Evolutionary conservation across 257 asterid genomes (phyloP), one percentile per base, ranked within the genome.

Genomic region (Hygrophila difformis): DNA sequence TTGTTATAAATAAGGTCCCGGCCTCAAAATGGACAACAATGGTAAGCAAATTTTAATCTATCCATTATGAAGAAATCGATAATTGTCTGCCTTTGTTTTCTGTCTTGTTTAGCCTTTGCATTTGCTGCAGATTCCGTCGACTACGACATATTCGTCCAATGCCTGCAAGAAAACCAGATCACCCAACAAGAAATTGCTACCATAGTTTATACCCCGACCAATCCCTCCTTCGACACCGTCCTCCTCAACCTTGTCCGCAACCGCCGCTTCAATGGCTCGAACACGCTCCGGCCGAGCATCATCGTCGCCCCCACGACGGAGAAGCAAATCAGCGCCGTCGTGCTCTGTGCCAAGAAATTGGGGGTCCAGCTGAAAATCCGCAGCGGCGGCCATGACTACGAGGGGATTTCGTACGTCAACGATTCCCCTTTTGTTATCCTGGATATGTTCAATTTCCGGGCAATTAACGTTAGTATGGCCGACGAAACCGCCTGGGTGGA

Each of bases 371-470:
- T 77, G 19, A 77, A 63, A 45, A 73, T 71, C 65, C 79, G 82
- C 44, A 73, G 82, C 64, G 87, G 82, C 51, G 87, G 87, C 48
- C 82, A 77, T 21, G 87, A 77, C 49, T 77, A 62, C 22, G 82
- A 77, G 40, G 82, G 87, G 38, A 48, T 61, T 6, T 77, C 87
- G 9, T 74, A 73, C 37, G 53, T 5, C 40, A 3, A 12, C 6
- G 37, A 10, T 5, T 8, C 16, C 44, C 20, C 67, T 1, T 77
- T 73, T 24, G 62, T 55, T 46, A 37, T 73, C 20, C 75, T 77
- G 52, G 87, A 77, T 56, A 61, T 74, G 82, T 70, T 71, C 57
- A 73, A 65, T 41, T 56, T 77, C 63, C 49, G 61, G 15, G 59
- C 74, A 3, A 58, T 74, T 15, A 44, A 67, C 21, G 60, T 71